phyloP scores from a whole-genome alignment of 345 rosid genomes.

The Sisymbrium irio region DNA sequence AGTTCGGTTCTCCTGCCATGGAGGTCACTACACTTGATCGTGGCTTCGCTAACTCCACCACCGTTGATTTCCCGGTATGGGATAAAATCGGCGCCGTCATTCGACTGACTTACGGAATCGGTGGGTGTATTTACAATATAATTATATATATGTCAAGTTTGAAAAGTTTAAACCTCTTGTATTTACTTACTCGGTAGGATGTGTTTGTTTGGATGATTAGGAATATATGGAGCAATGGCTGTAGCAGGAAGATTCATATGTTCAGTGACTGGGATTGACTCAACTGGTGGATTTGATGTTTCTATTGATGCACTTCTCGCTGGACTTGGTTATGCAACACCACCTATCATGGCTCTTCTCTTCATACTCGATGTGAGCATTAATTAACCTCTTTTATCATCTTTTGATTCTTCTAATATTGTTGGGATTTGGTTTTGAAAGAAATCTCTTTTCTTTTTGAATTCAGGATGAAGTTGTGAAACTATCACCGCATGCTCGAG shows the following conservation, averaged over 20 bases:
- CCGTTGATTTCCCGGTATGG: constrained; percentile 76
- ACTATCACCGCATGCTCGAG: constrained; percentile 92
- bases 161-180: not conserved
- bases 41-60: constrained; percentile 51
- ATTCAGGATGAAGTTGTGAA: constrained; percentile 95
- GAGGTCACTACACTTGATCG: constrained; percentile 72
- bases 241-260: constrained; percentile 86
- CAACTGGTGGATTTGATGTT: constrained; percentile 78
- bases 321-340: constrained; percentile 92
- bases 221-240: constrained; percentile 92
- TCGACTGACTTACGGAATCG: constrained; percentile 88
- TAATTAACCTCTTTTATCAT: not conserved
- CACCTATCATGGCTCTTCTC: constrained; percentile 95
- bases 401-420: not conserved
- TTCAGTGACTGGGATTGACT: constrained; percentile 78
- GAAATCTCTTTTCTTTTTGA: not conserved
- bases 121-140: too few relatives aligned
- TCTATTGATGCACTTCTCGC: constrained; percentile 67
- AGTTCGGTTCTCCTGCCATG: constrained; percentile 56
- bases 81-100: constrained; percentile 88
- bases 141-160: not conserved
- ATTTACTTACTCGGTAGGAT: not conserved
- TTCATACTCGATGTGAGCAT: constrained; percentile 75
- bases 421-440: not conserved
- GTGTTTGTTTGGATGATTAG: constrained; percentile 34